Evolutionary conservation across 371 early-diverging fungal genomes (phyloP), one percentile per base, ranked within the genome.

Genomic region (Syncephalastrum racemosum): DNA sequence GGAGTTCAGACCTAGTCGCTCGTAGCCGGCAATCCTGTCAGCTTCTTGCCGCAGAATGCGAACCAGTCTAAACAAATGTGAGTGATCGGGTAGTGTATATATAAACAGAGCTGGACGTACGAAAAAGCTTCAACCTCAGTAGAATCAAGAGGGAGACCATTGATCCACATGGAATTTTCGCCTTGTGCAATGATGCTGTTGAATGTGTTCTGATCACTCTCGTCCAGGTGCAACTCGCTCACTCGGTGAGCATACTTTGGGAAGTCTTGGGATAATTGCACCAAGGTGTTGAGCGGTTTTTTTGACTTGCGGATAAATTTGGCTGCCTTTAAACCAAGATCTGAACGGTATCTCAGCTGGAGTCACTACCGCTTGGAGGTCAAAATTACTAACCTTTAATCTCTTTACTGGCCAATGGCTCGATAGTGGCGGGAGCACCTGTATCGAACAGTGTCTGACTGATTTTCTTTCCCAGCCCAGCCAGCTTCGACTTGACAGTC

Each of bases 201-300:
- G 10, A 31, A 43, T 4, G 54, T 50, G 3, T 36, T 46, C 47
- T 67, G 64, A 51, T 89, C 83, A 1, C 45, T 52, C 4, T 52
- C 27, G 49, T 81, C 58, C 19, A 79, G 22, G 3, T 66, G 63
- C 15, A 81, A 40, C 15, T 78, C 69, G 8, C 83, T 79, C 27
- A 95, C 63, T 39, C 81, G 64, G 58, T 89, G 87, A 5, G 92
- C 89, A 60, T 92, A 88, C 59, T 90, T 90, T 0, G 95, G 97
- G 59, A 94, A 88, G 63, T 94, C 87, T 59, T 91, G 92, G 0
- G 85, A 63, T 4, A 94, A 58, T 54, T 81, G 82, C 16, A 70
- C 71, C 41, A 94, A 72, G 0, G 87, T 72, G 4, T 67, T 61
- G 4, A 95, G 61, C 8, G 92, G 89, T 23, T 86, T 60, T 3